phyloP scores from a whole-genome alignment of 192 early-diverging fungal genomes.

The Coemansia javaensis region DNA sequence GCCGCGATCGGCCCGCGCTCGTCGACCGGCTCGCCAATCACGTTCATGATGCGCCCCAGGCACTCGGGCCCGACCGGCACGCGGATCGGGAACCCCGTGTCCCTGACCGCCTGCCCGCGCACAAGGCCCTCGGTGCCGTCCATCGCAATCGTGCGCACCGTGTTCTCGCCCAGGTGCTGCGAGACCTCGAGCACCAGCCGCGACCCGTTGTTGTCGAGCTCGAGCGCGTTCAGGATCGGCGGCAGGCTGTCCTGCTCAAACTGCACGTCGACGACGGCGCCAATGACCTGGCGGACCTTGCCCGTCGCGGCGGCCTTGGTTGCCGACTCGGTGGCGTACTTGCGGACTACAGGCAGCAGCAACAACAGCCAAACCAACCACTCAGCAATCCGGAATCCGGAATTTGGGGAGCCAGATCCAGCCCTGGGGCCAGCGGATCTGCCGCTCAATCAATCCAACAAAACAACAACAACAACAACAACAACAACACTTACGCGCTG shows the following conservation, averaged over 20 bases:
- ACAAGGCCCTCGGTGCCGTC: slow-evolving; percentile 97
- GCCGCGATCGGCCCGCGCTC: slow-evolving; percentile 94
- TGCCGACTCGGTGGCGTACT: slow-evolving; percentile 58
- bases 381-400: background rate
- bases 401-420: background rate
- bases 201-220: slow-evolving; percentile 73
- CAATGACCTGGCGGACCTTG: slow-evolving; percentile 89
- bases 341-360: slow-evolving; percentile 51
- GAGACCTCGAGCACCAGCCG: slow-evolving; percentile 94
- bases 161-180: slow-evolving; percentile 97
- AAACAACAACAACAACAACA: background rate
- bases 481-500: slow-evolving; percentile 26
- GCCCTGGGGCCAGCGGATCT: background rate
- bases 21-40: slow-evolving; percentile 97
- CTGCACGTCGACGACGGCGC: slow-evolving; percentile 98
- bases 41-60: slow-evolving; percentile 98
- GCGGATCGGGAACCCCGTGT: slow-evolving; percentile 90
- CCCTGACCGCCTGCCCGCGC: slow-evolving; percentile 89
- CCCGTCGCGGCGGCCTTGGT: slow-evolving; percentile 60
- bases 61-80: slow-evolving; percentile 92
- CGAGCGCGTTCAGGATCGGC: slow-evolving; percentile 93
- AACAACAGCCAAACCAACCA: no score
- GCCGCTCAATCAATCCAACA: background rate
- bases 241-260: slow-evolving; percentile 87
- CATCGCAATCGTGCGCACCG: slow-evolving; percentile 98